phyloP scores from a whole-genome alignment of 2,329 filamentous ascomycete genomes.

The Colletotrichum sp. region DNA sequence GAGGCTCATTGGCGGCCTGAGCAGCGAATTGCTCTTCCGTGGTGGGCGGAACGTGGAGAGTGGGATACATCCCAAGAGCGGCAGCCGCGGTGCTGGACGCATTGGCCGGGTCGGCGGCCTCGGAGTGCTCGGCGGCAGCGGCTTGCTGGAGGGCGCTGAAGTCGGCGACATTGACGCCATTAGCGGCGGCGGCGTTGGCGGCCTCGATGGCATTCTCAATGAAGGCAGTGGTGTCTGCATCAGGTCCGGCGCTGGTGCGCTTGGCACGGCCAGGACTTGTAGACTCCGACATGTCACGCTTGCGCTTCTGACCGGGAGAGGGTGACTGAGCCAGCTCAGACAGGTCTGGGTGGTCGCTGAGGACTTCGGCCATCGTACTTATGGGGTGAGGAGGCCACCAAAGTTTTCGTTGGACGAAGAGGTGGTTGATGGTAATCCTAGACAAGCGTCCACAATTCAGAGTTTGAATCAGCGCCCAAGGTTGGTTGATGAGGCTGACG shows the following conservation, averaged over 20 bases:
- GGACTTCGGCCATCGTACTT: conserved; percentile 50
- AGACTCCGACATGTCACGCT: conserved; percentile 52
- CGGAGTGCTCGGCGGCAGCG: conserved; percentile 49
- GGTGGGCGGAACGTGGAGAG: conserved; percentile 60
- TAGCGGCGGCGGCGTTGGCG: conserved; percentile 38
- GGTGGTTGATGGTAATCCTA: not conserved
- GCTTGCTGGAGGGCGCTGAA: conserved; percentile 63
- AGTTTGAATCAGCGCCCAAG: not conserved
- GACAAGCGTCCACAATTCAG: not conserved
- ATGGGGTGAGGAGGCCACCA: not conserved
- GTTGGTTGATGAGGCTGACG: not conserved
- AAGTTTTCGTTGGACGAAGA: not conserved
- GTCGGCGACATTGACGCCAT: conserved; percentile 55
- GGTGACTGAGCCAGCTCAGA: conserved; percentile 36
- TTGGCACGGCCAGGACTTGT: conserved; percentile 57
- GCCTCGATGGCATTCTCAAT: conserved; percentile 59
- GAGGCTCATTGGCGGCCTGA: conserved; percentile 46
- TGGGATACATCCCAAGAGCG: conserved; percentile 64
- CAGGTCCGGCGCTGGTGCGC: conserved; percentile 51
- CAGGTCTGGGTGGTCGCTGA: conserved; percentile 54
- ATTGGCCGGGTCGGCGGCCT: conserved; percentile 54
- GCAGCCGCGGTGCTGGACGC: conserved; percentile 66
- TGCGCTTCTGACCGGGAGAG: conserved; percentile 59
- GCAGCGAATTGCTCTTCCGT: conserved; percentile 66
- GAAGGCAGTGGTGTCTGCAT: conserved; percentile 53